Evolutionary conservation across 2,329 filamentous ascomycete species (phyloP).

Genomic region (Pseudogymnoascus sp.): DNA sequence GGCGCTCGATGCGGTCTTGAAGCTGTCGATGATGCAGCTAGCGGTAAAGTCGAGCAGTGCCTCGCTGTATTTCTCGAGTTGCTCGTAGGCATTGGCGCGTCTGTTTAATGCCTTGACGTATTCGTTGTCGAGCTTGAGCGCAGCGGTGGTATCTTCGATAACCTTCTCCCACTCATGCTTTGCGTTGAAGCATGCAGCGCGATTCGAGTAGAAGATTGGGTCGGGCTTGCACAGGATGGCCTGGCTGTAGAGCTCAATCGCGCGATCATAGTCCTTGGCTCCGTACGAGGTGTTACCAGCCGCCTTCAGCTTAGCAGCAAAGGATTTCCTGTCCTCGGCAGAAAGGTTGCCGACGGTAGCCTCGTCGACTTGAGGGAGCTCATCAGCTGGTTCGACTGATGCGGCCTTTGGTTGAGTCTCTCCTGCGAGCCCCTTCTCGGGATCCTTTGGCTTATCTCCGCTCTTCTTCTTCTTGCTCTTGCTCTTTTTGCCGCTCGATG

Average conservation of each 20-base stretch:
- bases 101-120: slow-evolving; percentile 98
- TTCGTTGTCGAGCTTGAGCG: slow-evolving; percentile 84
- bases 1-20: slow-evolving; percentile 84
- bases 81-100: slow-evolving; percentile 92
- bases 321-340: slow-evolving; percentile 69
- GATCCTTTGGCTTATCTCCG: slow-evolving; percentile 53
- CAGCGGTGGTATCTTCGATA: slow-evolving; percentile 91
- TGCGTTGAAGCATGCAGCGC: slow-evolving; percentile 94
- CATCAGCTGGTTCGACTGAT: slow-evolving; percentile 51
- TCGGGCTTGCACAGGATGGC: slow-evolving; percentile 96
- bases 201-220: slow-evolving; percentile 97
- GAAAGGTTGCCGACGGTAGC: slow-evolving; percentile 42
- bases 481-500: slow-evolving; percentile 66
- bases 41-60: slow-evolving; percentile 96
- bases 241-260: slow-evolving; percentile 91
- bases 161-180: slow-evolving; percentile 91
- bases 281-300: slow-evolving; percentile 95
- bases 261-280: slow-evolving; percentile 84
- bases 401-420: slow-evolving; percentile 34
- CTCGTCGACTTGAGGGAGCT: slow-evolving; percentile 61
- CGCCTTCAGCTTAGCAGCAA: slow-evolving; percentile 85
- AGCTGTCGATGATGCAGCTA: slow-evolving; percentile 97
- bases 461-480: slow-evolving; percentile 69
- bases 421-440: slow-evolving; percentile 47
- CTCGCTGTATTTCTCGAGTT: slow-evolving; percentile 83